These are phyloP conservation scores for Aphanomyces invadans DNA, from an alignment of 352 stramenopile species.

Conservation along the genomic window DNA sequence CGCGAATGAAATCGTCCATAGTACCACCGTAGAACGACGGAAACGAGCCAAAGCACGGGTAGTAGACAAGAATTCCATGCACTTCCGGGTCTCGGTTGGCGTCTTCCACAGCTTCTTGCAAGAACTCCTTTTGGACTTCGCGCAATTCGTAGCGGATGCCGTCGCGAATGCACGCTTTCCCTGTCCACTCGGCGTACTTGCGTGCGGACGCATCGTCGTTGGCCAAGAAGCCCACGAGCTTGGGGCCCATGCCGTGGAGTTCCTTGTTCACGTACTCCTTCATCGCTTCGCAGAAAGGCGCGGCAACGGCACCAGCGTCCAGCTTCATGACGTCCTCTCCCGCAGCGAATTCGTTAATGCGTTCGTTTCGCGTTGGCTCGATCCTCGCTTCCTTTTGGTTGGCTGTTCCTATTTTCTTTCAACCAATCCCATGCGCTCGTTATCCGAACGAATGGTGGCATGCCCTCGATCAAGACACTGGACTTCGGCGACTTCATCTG, in stretches of 20 bases:
- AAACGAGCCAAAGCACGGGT: conserved; percentile 95
- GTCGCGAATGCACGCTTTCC: conserved; percentile 90
- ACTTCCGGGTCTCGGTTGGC: conserved; percentile 92
- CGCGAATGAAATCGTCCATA: conserved; percentile 97
- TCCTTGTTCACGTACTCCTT: conserved; percentile 70
- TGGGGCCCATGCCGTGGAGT: conserved; percentile 70
- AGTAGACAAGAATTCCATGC: conserved; percentile 98
- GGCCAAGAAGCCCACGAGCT: conserved; percentile 88
- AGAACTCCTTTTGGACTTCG: conserved; percentile 87
- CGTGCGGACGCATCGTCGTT: conserved; percentile 91
- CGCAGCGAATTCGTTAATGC: background rate
- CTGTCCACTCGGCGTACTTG: conserved; percentile 97
- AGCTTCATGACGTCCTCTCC: conserved; percentile 41
- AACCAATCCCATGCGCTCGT: background rate
- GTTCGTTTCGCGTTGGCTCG: background rate
- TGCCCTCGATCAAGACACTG: background rate
- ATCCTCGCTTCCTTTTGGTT: background rate
- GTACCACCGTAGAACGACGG: conserved; percentile 93
- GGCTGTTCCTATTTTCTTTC: background rate
- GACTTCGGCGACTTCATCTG: background rate
- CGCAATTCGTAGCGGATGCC: conserved; percentile 96
- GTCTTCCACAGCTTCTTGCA: conserved; percentile 89
- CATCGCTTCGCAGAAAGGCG: conserved; percentile 80
- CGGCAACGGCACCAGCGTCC: conserved; percentile 70
- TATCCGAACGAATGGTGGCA: background rate